phyloP scores from a whole-genome alignment of 2,329 filamentous ascomycete species.

The Hypoxylon sp. region DNA sequence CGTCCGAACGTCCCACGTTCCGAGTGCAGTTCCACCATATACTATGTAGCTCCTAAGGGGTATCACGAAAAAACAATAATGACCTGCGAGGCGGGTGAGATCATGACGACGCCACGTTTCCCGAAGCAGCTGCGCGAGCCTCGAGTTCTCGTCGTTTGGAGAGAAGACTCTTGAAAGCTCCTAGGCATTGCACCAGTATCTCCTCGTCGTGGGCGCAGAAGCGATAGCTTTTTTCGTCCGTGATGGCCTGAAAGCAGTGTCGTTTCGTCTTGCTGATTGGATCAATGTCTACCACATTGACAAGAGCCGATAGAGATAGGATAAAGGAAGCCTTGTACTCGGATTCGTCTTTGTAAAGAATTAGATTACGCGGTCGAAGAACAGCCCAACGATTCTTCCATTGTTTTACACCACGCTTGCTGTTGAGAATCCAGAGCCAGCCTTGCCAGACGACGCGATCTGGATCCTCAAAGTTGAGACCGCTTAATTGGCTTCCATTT shows the following conservation, averaged over 20 bases:
- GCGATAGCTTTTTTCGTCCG: conserved; percentile 85
- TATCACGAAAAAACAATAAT: conserved; percentile 28
- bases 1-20: conserved; percentile 30
- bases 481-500: conserved; percentile 71
- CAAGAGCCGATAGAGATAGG: conserved; percentile 77
- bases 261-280: conserved; percentile 84
- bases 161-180: conserved; percentile 87
- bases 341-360: conserved; percentile 90
- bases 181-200: conserved; percentile 81
- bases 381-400: conserved; percentile 98
- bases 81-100: conserved; percentile 11
- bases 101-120: conserved; percentile 24
- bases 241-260: conserved; percentile 91
- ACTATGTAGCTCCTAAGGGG: conserved; percentile 30
- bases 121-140: conserved; percentile 54
- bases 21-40: conserved; percentile 23
- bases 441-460: conserved; percentile 96
- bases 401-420: conserved; percentile 82
- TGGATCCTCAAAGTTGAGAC: conserved; percentile 68
- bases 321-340: conserved; percentile 91
- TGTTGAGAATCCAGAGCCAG: conserved; percentile 84
- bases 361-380: conserved; percentile 82
- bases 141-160: conserved; percentile 73
- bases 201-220: conserved; percentile 85
- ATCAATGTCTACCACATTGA: conserved; percentile 93